Conservation (phyloP, 2,329 filamentous ascomycete genomes). For the Trichoderma breve region DNA sequence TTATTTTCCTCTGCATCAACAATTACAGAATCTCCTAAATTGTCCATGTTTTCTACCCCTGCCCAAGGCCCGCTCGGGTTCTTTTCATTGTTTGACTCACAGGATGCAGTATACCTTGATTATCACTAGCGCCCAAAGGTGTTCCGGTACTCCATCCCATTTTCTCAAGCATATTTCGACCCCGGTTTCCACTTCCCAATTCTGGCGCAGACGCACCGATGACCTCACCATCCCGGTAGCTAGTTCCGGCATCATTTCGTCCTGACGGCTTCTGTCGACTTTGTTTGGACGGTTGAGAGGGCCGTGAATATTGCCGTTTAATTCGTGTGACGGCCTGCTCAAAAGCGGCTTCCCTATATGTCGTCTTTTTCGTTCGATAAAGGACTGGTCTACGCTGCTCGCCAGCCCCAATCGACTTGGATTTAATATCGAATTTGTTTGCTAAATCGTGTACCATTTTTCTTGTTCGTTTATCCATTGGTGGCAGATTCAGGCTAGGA, state of each 20-base stretch:
- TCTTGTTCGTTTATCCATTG: slow-evolving; percentile 76
- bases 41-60: slow-evolving; percentile 32
- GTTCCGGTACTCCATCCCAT: slow-evolving; percentile 95
- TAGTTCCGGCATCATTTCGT: slow-evolving; percentile 30
- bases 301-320: slow-evolving; percentile 46
- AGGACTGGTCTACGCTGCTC: slow-evolving; percentile 72
- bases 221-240: slow-evolving; percentile 79
- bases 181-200: slow-evolving; percentile 77
- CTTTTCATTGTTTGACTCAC: slow-evolving; percentile 86
- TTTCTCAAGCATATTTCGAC: slow-evolving; percentile 85
- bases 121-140: slow-evolving; percentile 75
- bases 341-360: slow-evolving; percentile 58
- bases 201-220: slow-evolving; percentile 85
- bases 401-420: slow-evolving; percentile 76
- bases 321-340: slow-evolving; percentile 47
- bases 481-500: slow-evolving; percentile 68
- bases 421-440: slow-evolving; percentile 72
- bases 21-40: slow-evolving; percentile 11
- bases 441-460: slow-evolving; percentile 80
- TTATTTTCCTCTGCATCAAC: slow-evolving; percentile 14
- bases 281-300: slow-evolving; percentile 48
- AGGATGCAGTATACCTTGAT: slow-evolving; percentile 84
- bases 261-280: slow-evolving; percentile 34
- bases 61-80: slow-evolving; percentile 72
- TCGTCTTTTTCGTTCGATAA: slow-evolving; percentile 68